Evolutionary conservation across 495 filamentous ascomycete genomes (phyloP), one percentile per base, ranked within the genome.

Genomic region (Aspergillus egyptiacus): DNA sequence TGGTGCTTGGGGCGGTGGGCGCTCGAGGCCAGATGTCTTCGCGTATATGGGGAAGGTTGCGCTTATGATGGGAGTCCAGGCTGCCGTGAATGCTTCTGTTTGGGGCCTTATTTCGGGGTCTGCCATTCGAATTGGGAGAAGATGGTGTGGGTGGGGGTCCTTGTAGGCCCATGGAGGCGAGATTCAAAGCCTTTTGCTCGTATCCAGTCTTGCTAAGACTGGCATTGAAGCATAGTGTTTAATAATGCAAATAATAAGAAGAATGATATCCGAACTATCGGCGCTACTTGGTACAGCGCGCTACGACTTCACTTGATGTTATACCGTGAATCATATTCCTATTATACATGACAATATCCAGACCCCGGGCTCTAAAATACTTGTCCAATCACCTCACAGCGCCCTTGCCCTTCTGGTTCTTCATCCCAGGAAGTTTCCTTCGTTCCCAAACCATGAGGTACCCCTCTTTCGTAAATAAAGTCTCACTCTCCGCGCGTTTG

Each of bases 391-490:
- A 58, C 45, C 53, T 57, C 36, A 56, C 53, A 8, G 57, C 42
- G 18, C 59, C 56, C 56, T 68, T 76, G n/a, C 61, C 70, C 55
- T 75, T 77, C 54, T 68, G 59, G n/a, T 57, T 63, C 22, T 71
- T 66, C 50, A 52, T 58, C 0, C 67, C 65, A n/a, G 66, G 60
- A 13, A 57, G 54, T 63, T 79, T 84, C 68, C 93, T 78, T 64
- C 85, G 77, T 75, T 98, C 93, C 93, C 93, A 98, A 45, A 98
- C 81, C 81, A 96, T 94, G 56, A 96, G 62, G 71, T 95, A 96
- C 33, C 82, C 88, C 75, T 98, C 93, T 23, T 89, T 86, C 2
- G 91, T 85, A 61, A 93, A 95, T 57, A 99, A 61, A 55, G 91
- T 77, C 73, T 97, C 91, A 51, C 75, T 84, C 59, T 87, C 82